Evolutionary conservation across 208 protist genomes (phyloP).

Genomic region (Ichthyophonus hoferi): DNA sequence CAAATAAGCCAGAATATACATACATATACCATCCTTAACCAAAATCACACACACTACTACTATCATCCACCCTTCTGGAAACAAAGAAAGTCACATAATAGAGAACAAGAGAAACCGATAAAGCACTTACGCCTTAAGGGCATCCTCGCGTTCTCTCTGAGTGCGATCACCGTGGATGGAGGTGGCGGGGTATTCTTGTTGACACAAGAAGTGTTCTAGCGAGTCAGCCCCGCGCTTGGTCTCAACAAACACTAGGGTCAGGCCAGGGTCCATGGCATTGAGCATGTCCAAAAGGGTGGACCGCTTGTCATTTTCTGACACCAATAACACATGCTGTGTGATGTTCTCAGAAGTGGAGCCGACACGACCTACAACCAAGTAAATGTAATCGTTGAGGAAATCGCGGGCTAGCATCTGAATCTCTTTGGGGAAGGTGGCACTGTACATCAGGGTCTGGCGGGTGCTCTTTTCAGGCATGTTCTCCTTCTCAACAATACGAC

Average conservation of each 20-base stretch:
- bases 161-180: constrained; percentile 89
- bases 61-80: too few species aligned
- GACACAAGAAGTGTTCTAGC: constrained; percentile 68
- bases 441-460: constrained; percentile 98
- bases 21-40: too few species aligned
- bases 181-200: constrained; percentile 73
- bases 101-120: too few species aligned
- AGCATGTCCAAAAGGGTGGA: constrained; percentile 29
- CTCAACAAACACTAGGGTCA: constrained; percentile 81
- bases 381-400: constrained; percentile 92
- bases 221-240: constrained; percentile 91
- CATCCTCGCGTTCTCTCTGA: constrained; percentile 75
- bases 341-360: constrained; percentile 77
- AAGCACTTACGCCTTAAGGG: constrained; percentile 41
- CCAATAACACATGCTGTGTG: constrained; percentile 11
- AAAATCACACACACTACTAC: too few species aligned
- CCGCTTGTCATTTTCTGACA: constrained; percentile 1
- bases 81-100: too few species aligned
- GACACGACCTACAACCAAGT: constrained; percentile 93
- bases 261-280: neutral
- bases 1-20: too few species aligned
- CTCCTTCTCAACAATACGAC: constrained; percentile 85
- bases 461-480: constrained; percentile 66
- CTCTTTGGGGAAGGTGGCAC: constrained; percentile 94
- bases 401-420: constrained; percentile 93